Base-by-base conservation (phyloP, 805 yeast species). In the Metschnikowia proteae region DNA sequence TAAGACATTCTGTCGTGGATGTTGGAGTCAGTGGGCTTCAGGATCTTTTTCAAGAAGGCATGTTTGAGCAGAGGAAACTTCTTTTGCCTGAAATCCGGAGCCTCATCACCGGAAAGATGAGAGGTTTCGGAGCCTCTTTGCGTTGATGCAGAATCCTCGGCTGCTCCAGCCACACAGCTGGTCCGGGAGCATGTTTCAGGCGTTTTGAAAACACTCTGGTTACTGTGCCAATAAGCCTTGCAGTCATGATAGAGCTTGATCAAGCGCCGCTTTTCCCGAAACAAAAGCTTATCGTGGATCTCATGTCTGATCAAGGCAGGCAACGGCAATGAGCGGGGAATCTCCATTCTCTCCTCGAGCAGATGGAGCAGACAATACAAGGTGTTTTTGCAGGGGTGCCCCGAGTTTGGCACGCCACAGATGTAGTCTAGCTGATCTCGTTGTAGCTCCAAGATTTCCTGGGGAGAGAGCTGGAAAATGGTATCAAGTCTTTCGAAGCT, bases 1-100 rank as follows among this genome's bases (percentile, higher is more conserved):
- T 61, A 62, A 0, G 63, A 53, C 25, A 62, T 48, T 5, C 54
- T 41, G 30, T 60, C 66, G 22, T 54, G 54, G 22, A 49, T 45
- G 29, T 54, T 49, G 0, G 49, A 36, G 10, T 48, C 50, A 2
- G 61, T 48, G 1, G 53, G 39, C 8, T 53, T 43, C 28, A 55
- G 46, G 9, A 54, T 37, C 40, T 35, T 52, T 36, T 49, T 52
- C 36, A 49, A 41, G 26, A 45, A 50, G 1, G 54, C 51, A 11
- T 29, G 33, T 28, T 52, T 54, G 36, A 52, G 38, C 57, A 54
- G 57, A 4, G 48, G 36, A 17, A 38, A 52, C 33, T 23, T 38
- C n/a, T n/a, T 32, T 10, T 38, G 29, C 33, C 11, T 27, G 8
- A 13, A 8, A 5, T 33, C 26, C 4, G 31, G 17, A 23, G 37